Evolutionary conservation across 2,329 filamentous ascomycete genomes (phyloP).

Genomic region (Pezicula carpinea): DNA sequence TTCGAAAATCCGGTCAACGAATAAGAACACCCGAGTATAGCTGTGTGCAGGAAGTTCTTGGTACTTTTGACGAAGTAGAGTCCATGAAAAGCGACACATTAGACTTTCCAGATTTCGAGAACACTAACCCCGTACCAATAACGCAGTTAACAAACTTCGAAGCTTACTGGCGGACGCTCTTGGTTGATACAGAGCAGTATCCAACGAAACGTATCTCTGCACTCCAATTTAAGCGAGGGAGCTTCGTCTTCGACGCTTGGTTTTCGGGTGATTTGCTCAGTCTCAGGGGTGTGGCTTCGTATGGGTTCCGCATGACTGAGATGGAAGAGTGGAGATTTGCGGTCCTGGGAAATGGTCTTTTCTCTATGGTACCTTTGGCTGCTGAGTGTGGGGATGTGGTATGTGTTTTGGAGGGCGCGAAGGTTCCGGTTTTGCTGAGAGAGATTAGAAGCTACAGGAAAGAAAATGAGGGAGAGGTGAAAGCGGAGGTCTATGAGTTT

Average conservation of each 20-base stretch:
- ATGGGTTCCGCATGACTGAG: not conserved
- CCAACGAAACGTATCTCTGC: too few species aligned
- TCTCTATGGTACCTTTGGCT: conserved; percentile 1
- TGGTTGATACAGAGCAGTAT: too few species aligned
- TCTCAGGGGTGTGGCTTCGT: not conserved
- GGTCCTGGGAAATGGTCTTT: not conserved
- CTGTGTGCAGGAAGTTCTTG: too few species aligned
- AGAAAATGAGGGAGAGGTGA: not conserved
- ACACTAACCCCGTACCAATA: too few species aligned
- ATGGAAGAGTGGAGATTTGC: not conserved
- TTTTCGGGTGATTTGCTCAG: not conserved
- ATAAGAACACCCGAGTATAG: too few species aligned
- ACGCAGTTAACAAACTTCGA: too few species aligned
- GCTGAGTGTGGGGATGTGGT: conserved; percentile 1
- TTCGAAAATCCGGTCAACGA: too few species aligned
- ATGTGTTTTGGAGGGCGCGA: conserved; percentile 1
- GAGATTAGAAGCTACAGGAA: not conserved
- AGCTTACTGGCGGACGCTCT: too few species aligned
- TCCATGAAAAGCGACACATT: too few species aligned
- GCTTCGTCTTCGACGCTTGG: not conserved
- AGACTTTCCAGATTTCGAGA: not conserved
- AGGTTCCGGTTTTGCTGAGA: conserved; percentile 1
- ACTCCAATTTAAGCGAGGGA: not conserved
- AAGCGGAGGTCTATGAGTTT: not conserved
- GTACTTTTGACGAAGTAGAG: too few species aligned